A percentile compares a stretch with the other conserved stretches of the same genome.
These are phyloP conservation scores for Santalum album DNA, from an alignment of 164 flowering plant genomes.

Conservation along the genomic window DNA sequence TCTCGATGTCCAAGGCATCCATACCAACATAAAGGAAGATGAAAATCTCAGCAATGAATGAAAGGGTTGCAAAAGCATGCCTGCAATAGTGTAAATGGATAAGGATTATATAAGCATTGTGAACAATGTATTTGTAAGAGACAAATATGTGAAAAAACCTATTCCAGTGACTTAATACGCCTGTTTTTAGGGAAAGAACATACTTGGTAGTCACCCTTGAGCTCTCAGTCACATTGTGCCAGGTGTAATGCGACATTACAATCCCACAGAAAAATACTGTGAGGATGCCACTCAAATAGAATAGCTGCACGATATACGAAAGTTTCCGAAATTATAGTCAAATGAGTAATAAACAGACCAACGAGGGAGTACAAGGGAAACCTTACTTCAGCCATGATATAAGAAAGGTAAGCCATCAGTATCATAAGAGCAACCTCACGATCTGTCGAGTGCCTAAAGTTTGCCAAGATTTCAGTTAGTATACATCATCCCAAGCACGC, in stretches of 20 bases:
- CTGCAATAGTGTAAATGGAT: constrained; percentile 23
- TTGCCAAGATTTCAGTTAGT: neutral
- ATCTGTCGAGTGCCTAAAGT: constrained; percentile 74
- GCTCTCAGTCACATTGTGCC: constrained; percentile 94
- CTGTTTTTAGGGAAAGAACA: constrained; percentile 1
- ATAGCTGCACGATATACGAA: constrained; percentile 46
- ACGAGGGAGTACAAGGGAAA: neutral
- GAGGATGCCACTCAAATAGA: constrained; percentile 76
- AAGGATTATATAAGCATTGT: constrained; percentile 1
- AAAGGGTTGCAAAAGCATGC: constrained; percentile 86
- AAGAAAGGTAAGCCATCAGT: constrained; percentile 85
- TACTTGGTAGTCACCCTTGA: constrained; percentile 83
- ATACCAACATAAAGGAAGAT: constrained; percentile 94
- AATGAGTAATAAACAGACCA: too few species aligned
- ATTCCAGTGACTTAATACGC: neutral
- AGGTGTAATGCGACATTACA: constrained; percentile 65
- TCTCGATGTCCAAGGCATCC: constrained; percentile 93
- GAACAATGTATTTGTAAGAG: too few species aligned
- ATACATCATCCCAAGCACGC: neutral
- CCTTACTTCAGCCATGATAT: constrained; percentile 76
- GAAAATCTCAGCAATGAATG: constrained; percentile 76
- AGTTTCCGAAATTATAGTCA: too few species aligned
- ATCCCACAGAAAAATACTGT: constrained; percentile 94
- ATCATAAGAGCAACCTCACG: constrained; percentile 91
- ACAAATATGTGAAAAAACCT: too few species aligned